Percentiles rank a stretch among this genome's conserved stretches.
phyloP scores from a whole-genome alignment of 495 filamentous ascomycete genomes.

The Amphirosellinia nigrospora region DNA sequence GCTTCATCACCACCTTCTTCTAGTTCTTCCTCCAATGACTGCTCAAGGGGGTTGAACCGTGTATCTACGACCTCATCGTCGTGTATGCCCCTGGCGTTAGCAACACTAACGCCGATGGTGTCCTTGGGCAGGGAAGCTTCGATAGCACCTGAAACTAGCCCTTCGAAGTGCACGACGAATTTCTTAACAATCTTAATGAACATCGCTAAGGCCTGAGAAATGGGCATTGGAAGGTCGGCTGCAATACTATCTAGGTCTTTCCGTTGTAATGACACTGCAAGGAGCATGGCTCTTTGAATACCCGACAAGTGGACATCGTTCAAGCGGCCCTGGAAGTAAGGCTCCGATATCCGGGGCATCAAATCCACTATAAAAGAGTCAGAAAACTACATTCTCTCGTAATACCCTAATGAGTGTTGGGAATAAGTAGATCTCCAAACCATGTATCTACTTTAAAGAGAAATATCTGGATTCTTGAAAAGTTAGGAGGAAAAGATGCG shows the following conservation, averaged over 20 bases:
- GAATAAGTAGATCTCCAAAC: not conserved
- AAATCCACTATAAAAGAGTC: constrained; percentile 66
- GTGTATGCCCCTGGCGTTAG: constrained; percentile 58
- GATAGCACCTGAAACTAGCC: constrained; percentile 75
- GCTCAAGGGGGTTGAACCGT: constrained; percentile 71
- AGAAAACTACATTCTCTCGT: no score
- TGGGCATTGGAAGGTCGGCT: constrained; percentile 74
- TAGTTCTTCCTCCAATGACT: constrained; percentile 82
- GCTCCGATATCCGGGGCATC: constrained; percentile 76
- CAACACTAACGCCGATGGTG: constrained; percentile 57
- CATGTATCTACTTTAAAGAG: not conserved
- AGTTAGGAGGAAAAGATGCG: not conserved
- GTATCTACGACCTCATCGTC: constrained; percentile 68
- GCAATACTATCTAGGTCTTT: constrained; percentile 84
- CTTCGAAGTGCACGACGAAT: constrained; percentile 75
- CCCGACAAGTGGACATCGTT: constrained; percentile 71
- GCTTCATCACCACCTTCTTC: constrained; percentile 81
- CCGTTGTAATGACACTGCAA: constrained; percentile 86
- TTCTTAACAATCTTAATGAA: constrained; percentile 96
- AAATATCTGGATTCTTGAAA: not conserved
- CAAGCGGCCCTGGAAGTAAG: constrained; percentile 83
- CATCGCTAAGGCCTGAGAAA: constrained; percentile 88
- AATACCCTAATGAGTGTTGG: not conserved
- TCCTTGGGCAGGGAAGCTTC: constrained; percentile 71
- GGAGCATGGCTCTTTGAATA: constrained; percentile 82